A percentile compares a stretch with the other conserved stretches of the same genome.
Conservation (phyloP, 495 filamentous ascomycete species). For the Trichoderma erinaceum region DNA sequence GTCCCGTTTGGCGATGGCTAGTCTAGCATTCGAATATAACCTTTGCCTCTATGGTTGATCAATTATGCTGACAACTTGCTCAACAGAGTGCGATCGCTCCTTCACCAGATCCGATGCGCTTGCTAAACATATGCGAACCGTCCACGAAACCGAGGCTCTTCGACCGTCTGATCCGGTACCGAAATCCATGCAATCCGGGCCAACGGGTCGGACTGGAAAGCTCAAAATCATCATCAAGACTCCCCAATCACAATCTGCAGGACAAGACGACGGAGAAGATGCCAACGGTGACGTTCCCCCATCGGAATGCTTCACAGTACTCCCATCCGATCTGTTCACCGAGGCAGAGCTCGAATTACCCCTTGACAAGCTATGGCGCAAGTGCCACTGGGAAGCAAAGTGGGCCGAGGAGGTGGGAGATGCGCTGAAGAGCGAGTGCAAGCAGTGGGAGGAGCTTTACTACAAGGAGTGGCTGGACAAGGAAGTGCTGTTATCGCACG, state of each 20-base stretch:
- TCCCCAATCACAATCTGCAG: conserved; percentile 47
- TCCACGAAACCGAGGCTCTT: conserved; percentile 92
- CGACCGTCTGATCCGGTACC: conserved; percentile 82
- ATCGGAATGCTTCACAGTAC: conserved; percentile 39
- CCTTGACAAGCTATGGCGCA: conserved; percentile 60
- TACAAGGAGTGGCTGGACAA: conserved; percentile 81
- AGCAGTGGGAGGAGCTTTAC: conserved; percentile 57
- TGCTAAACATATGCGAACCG: conserved; percentile 97
- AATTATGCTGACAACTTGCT: conserved; percentile 10
- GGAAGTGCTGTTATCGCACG: conserved; percentile 56
- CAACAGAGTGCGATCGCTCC: conserved; percentile 86
- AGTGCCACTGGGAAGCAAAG: conserved; percentile 70
- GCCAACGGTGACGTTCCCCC: conserved; percentile 43
- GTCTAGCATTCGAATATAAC: not conserved
- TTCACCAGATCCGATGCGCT: conserved; percentile 96
- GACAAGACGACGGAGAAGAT: conserved; percentile 48
- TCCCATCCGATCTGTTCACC: conserved; percentile 63
- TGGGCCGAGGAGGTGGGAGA: conserved; percentile 73
- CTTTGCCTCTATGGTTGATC: not conserved
- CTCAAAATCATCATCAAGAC: conserved; percentile 60
- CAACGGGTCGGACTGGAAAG: conserved; percentile 53
- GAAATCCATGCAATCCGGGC: conserved; percentile 57
- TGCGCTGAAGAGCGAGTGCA: conserved; percentile 56
- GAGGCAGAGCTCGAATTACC: conserved; percentile 63
- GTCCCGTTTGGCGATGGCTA: conserved; percentile 16